Percentiles rank a stretch among this genome's conserved stretches.
Conservation (phyloP, 176 grass and related monocot genomes). For the Carex kokanica region DNA sequence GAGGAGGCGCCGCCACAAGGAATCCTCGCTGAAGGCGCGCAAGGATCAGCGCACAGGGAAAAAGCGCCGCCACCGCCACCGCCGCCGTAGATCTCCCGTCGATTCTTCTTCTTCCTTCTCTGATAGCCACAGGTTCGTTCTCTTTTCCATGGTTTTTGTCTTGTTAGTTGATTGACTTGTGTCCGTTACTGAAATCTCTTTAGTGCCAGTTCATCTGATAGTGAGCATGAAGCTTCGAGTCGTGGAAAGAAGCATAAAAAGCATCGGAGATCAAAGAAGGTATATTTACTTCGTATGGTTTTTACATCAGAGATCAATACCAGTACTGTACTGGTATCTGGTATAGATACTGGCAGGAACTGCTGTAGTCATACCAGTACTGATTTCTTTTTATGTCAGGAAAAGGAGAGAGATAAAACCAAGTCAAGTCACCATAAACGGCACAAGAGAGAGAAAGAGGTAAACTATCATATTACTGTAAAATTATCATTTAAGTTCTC, state of each 20-base stretch:
- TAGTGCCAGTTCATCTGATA: constrained; percentile 13
- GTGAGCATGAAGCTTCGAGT: background rate
- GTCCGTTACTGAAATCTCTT: background rate
- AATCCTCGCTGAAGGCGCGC: too few species aligned
- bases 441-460: too few species aligned
- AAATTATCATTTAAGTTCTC: too few species aligned
- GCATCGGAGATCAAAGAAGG: constrained; percentile 13
- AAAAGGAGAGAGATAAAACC: background rate
- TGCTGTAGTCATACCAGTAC: background rate
- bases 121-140: too few species aligned
- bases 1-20: too few species aligned
- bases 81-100: too few species aligned
- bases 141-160: too few species aligned
- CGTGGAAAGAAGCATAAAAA: constrained; percentile 12
- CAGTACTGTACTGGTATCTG: background rate
- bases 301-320: background rate
- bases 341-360: background rate
- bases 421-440: constrained; percentile 2
- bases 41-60: too few species aligned
- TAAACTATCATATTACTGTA: too few species aligned
- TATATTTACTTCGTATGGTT: background rate
- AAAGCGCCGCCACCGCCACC: too few species aligned
- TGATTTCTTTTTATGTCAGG: background rate
- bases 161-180: too few species aligned
- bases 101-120: too few species aligned